Base-by-base conservation (phyloP, 2,329 filamentous ascomycete genomes). In the Fulvia fulva region DNA sequence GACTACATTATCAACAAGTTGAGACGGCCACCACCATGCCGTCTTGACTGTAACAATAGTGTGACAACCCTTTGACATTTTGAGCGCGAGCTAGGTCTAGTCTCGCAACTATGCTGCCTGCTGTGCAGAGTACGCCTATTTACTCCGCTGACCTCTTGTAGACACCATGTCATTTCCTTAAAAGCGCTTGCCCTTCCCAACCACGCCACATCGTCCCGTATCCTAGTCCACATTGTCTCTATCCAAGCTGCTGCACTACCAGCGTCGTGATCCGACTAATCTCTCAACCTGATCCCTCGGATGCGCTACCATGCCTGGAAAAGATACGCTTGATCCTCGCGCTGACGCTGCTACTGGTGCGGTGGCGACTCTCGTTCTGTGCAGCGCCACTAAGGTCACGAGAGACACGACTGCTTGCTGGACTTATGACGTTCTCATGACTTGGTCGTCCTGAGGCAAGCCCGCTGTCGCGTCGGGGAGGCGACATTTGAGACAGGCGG, bases 1-100 rank as follows among this genome's bases (percentile, higher is more conserved):
- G 22, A 55, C 57, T 45, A 49, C 60, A 58, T 57, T 60, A 63
- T 63, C 70, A 73, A 73, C 70, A 67, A 65, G 70, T 71, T 62
- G 63, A 57, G 56, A 58, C 60, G 56, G 63, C 63, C 60, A 52
- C 46, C 25, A 53, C 57, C 32, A 58, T 72, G 67, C 58, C 55
- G 50, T 57, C 56, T 58, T 59, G 69, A 71, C 67, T 66, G 70
- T 71, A 72, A 72, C 68, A 68, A 53, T 63, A 60, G 51, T 64
- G 65, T 46, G n/a, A 68, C 66, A 68, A 23, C 11, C 44, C n/a
- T 47, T n/a, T 47, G 37, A 41, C 30, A 34, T 34, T 34, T 14
- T 9, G 16, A 11, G 8, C 11, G 30, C 30, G 30, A 34, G 30
- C 30, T 34, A 34, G 30, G n/a, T n/a, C n/a, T n/a, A n/a, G n/a